These are phyloP conservation scores for Candolleomyces efflorescens DNA, from an alignment of 768 basidiomycete genomes.

Conservation along the genomic window DNA sequence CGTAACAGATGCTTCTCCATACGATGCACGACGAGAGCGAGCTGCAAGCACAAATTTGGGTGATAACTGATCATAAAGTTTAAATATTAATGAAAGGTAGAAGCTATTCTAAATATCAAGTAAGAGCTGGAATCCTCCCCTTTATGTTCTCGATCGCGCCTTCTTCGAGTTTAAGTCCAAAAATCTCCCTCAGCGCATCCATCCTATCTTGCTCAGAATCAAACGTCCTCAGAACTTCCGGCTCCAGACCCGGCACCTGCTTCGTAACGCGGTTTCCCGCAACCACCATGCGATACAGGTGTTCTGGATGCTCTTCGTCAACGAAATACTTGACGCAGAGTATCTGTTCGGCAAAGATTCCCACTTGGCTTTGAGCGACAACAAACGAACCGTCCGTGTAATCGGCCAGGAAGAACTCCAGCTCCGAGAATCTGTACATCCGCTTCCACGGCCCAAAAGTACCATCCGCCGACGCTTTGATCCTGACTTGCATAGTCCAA, in stretches of 20 bases:
- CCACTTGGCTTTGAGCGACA: slow-evolving; percentile 15
- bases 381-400: slow-evolving; percentile 19
- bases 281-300: slow-evolving; percentile 17
- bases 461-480: slow-evolving; percentile 3
- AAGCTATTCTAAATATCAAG: neutral
- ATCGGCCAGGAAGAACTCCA: slow-evolving; percentile 23
- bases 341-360: slow-evolving; percentile 22
- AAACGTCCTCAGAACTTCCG: slow-evolving; percentile 19
- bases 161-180: neutral
- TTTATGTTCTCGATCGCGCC: neutral
- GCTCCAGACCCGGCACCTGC: slow-evolving; percentile 14
- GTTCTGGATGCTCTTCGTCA: slow-evolving; percentile 19
- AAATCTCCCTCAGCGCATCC: neutral
- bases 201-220: slow-evolving; percentile 26
- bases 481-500: slow-evolving; percentile 15
- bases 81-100: neutral
- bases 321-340: slow-evolving; percentile 18
- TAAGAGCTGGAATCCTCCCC: neutral
- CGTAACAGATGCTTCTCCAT: no score
- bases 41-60: no score
- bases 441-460: neutral
- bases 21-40: no score
- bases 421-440: slow-evolving; percentile 18
- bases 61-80: neutral
- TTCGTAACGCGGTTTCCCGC: slow-evolving; percentile 21